A percentile compares a stretch with the other conserved stretches of the same genome.
These are phyloP conservation scores for Lentinula detonsa DNA, from an alignment of 768 basidiomycete species.

Conservation along the genomic window DNA sequence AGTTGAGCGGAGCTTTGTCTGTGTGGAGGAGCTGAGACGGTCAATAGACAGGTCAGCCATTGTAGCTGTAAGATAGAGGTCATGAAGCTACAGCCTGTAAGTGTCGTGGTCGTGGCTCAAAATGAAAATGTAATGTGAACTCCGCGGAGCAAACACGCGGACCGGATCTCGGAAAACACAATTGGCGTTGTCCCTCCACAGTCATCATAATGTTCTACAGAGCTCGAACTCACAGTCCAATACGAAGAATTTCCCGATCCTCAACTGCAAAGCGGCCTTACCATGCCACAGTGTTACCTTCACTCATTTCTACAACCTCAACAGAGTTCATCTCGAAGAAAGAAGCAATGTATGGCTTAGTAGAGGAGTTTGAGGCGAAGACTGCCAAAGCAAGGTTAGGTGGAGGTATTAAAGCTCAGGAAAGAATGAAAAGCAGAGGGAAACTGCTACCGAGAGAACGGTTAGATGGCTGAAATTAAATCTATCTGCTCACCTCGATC, in stretches of 20 bases:
- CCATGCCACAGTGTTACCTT: constrained; percentile 72
- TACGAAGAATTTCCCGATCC: neutral
- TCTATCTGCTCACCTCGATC: neutral
- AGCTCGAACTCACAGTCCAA: neutral
- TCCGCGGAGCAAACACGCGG: neutral
- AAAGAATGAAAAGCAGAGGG: constrained; percentile 69
- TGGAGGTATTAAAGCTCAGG: constrained; percentile 69
- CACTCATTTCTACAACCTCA: constrained; percentile 59
- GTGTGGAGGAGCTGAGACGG: constrained; percentile 56
- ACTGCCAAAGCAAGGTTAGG: constrained; percentile 56
- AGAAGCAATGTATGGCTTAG: constrained; percentile 62
- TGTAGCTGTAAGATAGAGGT: neutral
- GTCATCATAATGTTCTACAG: neutral
- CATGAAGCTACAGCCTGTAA: neutral
- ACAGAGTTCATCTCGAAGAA: constrained; percentile 68
- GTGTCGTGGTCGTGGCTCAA: neutral
- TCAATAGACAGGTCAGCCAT: constrained; percentile 21
- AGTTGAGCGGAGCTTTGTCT: constrained; percentile 70
- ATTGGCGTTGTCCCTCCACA: too few relatives aligned
- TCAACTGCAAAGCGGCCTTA: constrained; percentile 24
- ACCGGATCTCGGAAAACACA: neutral
- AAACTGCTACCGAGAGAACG: constrained; percentile 83
- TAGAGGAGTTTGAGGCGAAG: constrained; percentile 58
- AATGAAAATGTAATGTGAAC: neutral
- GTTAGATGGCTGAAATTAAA: constrained; percentile 31